Percentiles rank a stretch among this genome's conserved stretches.
Conservation (phyloP, 371 early-diverging fungal species). For the Modicella reniformis region DNA sequence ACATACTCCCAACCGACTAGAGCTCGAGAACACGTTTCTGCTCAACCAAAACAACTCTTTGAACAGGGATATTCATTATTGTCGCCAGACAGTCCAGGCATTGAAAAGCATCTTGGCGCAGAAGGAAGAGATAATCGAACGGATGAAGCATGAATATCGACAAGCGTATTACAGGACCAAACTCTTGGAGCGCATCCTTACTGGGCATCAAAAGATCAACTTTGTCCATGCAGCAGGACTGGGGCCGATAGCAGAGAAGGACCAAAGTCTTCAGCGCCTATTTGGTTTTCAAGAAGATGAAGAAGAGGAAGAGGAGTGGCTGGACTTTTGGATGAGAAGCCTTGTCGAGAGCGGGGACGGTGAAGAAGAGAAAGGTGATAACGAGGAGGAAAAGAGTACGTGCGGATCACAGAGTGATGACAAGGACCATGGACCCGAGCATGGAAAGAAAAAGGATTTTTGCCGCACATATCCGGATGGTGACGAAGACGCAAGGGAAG, state of each 20-base stretch:
- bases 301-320: constrained; percentile 5
- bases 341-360: not conserved
- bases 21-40: constrained; percentile 44
- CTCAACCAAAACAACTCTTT: constrained; percentile 31
- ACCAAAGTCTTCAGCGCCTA: not conserved
- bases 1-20: constrained; percentile 29
- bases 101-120: constrained; percentile 38
- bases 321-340: no score
- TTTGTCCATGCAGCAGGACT: not conserved
- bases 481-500: no score
- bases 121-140: constrained; percentile 29
- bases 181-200: constrained; percentile 35
- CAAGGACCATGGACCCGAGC: no score
- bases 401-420: no score
- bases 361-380: not conserved
- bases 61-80: constrained; percentile 33
- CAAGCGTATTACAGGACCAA: constrained; percentile 29
- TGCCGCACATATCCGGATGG: no score
- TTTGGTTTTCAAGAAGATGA: not conserved
- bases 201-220: constrained; percentile 12
- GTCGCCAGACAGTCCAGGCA: constrained; percentile 42
- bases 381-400: not conserved
- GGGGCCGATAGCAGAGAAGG: not conserved
- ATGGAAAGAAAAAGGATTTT: no score
- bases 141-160: constrained; percentile 23